Evolutionary conservation across 2,329 filamentous ascomycete species (phyloP).

Genomic region (Fusarium gaditjirri): DNA sequence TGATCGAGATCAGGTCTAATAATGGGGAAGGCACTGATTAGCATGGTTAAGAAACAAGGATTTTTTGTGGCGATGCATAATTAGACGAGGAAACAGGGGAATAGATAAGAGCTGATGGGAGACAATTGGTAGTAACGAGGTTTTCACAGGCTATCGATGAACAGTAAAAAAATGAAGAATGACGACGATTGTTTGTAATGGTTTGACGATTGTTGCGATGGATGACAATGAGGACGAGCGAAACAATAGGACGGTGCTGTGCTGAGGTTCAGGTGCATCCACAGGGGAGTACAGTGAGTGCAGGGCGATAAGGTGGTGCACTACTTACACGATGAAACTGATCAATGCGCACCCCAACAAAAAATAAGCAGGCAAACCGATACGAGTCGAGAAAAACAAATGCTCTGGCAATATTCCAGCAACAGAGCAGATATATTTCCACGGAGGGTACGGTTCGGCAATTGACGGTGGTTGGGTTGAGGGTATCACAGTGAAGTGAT

Average conservation of each 20-base stretch:
- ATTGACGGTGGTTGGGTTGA: slow-evolving; percentile 19
- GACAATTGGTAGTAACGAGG: background rate
- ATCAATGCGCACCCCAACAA: slow-evolving; percentile 21
- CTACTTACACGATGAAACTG: slow-evolving; percentile 38
- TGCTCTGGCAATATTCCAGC: slow-evolving; percentile 55
- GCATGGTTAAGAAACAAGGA: slow-evolving; percentile 29
- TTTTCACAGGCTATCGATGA: background rate
- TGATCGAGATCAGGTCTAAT: slow-evolving; percentile 34
- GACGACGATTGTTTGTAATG: slow-evolving; percentile 1
- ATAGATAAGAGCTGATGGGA: background rate
- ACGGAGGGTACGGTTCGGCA: slow-evolving; percentile 34
- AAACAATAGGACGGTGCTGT: background rate
- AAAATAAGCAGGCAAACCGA: slow-evolving; percentile 9
- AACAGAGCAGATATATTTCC: slow-evolving; percentile 44
- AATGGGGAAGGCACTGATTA: slow-evolving; percentile 41
- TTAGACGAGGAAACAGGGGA: background rate
- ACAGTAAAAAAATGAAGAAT: background rate
- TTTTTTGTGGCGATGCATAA: slow-evolving; percentile 22
- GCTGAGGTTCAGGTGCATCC: slow-evolving; percentile 1
- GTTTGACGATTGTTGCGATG: slow-evolving; percentile 1
- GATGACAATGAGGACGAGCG: background rate
- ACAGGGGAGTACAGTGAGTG: slow-evolving; percentile 13
- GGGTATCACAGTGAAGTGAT: slow-evolving; percentile 36
- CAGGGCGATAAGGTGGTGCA: slow-evolving; percentile 1
- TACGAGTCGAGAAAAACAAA: slow-evolving; percentile 31